Evolutionary conservation across 768 basidiomycete species (phyloP).

Genomic region (Boletus barrowsii): DNA sequence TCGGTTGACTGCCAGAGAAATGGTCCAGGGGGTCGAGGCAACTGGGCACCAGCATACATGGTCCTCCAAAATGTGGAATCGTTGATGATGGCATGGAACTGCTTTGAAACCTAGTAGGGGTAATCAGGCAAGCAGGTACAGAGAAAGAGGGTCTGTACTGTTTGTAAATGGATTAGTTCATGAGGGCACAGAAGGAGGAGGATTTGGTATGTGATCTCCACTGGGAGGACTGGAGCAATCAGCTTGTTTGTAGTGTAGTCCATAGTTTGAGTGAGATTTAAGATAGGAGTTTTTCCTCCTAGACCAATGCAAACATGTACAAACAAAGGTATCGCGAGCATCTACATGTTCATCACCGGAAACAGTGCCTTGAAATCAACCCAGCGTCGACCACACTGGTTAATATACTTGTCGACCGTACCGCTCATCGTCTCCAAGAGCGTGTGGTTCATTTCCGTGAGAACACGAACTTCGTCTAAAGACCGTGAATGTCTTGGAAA

Average conservation of each 20-base stretch:
- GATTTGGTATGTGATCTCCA: background rate
- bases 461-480: slow-evolving; percentile 40
- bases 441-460: slow-evolving; percentile 47
- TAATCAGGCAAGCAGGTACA: too few species aligned
- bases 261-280: background rate
- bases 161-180: too few species aligned
- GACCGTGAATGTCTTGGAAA: background rate
- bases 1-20: background rate
- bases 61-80: background rate
- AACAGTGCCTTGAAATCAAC: slow-evolving; percentile 81
- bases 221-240: background rate
- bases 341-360: slow-evolving; percentile 69
- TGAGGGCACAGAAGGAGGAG: background rate
- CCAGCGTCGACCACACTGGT: slow-evolving; percentile 86
- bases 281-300: too few species aligned
- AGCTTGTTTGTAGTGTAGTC: background rate
- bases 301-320: too few species aligned
- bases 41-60: background rate
- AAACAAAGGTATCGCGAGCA: too few species aligned
- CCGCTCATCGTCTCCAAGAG: slow-evolving; percentile 51
- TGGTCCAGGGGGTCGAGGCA: background rate
- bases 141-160: background rate
- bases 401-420: slow-evolving; percentile 76
- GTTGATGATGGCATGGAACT: background rate
- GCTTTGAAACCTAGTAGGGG: background rate